A percentile compares a stretch with the other conserved stretches of the same genome.
These are phyloP conservation scores for Sporothrix protearum DNA, from an alignment of 2,329 filamentous ascomycete genomes.

Conservation along the genomic window DNA sequence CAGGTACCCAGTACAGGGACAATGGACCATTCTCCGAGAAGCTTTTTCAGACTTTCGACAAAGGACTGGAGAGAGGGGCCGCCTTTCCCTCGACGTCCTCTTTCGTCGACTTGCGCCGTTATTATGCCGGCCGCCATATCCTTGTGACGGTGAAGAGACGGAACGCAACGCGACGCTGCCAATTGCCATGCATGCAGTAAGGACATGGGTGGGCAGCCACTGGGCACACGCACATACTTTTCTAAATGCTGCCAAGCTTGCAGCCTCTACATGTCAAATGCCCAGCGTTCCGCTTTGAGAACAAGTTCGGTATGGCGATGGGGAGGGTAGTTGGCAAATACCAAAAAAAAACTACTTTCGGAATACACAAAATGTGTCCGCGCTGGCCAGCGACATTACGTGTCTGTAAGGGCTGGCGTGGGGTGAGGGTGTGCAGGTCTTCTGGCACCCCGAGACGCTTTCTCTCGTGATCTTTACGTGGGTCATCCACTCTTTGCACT, in stretches of 20 bases:
- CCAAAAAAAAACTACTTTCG: too few species aligned
- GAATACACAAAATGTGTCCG: not conserved
- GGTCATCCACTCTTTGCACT: not conserved
- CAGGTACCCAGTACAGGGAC: not conserved
- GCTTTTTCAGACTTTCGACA: too few species aligned
- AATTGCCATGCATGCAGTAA: not conserved
- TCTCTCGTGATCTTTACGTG: not conserved
- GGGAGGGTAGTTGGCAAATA: not conserved
- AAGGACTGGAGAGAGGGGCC: not conserved
- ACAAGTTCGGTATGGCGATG: not conserved
- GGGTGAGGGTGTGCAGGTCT: not conserved
- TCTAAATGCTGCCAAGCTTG: not conserved
- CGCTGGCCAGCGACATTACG: not conserved
- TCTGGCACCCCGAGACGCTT: not conserved
- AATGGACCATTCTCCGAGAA: not conserved
- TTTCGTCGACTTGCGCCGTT: not conserved
- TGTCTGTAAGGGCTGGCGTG: not conserved
- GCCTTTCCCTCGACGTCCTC: not conserved
- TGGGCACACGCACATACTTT: too few species aligned
- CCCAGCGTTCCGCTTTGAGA: not conserved
- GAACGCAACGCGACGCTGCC: not conserved
- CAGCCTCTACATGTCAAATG: not conserved
- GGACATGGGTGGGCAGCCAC: too few species aligned
- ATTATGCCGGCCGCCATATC: not conserved
- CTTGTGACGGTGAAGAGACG: not conserved